Conservation (phyloP, 1,284 basidiomycete genomes). For the Malassezia furfur region DNA sequence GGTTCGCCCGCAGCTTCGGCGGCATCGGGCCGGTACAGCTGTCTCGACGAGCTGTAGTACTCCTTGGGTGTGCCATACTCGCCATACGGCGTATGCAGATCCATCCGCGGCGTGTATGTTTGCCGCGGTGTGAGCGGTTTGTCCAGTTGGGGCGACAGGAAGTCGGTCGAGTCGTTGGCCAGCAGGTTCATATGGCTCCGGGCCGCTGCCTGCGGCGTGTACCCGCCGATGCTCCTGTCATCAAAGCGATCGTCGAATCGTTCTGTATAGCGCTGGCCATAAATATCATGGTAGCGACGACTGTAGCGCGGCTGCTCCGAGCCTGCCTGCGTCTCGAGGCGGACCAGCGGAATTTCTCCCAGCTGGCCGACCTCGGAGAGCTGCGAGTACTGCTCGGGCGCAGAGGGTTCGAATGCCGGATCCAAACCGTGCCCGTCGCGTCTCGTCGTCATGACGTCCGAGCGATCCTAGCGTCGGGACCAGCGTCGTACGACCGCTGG, state of each 20-base stretch:
- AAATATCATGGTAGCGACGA: not conserved
- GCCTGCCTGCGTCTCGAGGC: not conserved
- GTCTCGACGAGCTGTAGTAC: not conserved
- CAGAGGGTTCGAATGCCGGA: not conserved
- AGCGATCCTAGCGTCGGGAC: not conserved
- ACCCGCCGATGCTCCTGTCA: not conserved
- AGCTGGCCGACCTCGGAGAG: not conserved
- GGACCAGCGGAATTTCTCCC: not conserved
- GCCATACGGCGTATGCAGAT: not conserved
- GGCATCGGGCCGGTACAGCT: not conserved
- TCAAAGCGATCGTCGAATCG: not conserved
- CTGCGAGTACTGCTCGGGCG: not conserved
- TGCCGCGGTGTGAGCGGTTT: not conserved
- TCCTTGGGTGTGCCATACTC: conserved; percentile 1
- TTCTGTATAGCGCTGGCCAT: not conserved
- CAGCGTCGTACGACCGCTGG: no score
- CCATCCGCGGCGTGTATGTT: not conserved
- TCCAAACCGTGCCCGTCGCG: conserved; percentile 9
- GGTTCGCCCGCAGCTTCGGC: not conserved
- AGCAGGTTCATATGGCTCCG: not conserved
- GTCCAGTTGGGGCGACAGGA: not conserved
- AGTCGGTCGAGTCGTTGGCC: not conserved
- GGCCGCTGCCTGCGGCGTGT: not conserved
- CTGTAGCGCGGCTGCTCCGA: not conserved
- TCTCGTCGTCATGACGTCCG: not conserved